Evolutionary conservation across 306 rosid genomes (phyloP).

Genomic region (Citrullus mucosospermus): DNA sequence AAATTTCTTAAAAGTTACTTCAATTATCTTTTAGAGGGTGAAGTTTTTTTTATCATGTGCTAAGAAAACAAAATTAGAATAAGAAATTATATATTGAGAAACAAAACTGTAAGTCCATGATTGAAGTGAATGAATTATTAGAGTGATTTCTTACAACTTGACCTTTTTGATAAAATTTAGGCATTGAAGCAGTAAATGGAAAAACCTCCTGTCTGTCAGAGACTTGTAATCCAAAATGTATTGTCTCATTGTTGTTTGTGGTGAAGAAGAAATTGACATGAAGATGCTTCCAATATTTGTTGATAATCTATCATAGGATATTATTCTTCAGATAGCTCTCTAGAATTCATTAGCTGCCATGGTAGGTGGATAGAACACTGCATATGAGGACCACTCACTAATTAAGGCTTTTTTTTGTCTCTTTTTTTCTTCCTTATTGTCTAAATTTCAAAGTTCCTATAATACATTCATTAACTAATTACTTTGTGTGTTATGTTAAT

Average conservation of each 20-base stretch:
- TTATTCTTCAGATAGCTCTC: constrained; percentile 2
- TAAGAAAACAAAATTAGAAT: neutral
- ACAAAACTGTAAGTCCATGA: neutral
- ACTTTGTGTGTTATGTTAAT: neutral
- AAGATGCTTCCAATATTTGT: neutral
- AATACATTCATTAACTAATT: neutral
- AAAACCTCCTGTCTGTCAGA: neutral
- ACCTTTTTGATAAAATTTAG: neutral
- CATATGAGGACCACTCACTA: constrained; percentile 7
- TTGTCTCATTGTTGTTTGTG: constrained; percentile 8
- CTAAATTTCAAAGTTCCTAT: neutral
- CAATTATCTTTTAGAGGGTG: neutral
- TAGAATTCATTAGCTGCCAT: constrained; percentile 2
- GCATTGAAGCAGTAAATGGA: neutral
- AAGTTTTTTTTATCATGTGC: neutral
- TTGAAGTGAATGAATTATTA: neutral
- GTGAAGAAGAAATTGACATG: constrained; percentile 5
- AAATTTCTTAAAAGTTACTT: neutral
- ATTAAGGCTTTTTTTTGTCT: neutral
- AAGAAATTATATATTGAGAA: neutral
- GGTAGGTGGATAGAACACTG: constrained; percentile 5
- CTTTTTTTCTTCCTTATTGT: no score
- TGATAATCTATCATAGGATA: neutral
- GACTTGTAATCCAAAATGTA: neutral
- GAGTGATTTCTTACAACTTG: neutral